Conservation (phyloP, 2,329 filamentous ascomycete genomes). For the Phialophora verrucosa region DNA sequence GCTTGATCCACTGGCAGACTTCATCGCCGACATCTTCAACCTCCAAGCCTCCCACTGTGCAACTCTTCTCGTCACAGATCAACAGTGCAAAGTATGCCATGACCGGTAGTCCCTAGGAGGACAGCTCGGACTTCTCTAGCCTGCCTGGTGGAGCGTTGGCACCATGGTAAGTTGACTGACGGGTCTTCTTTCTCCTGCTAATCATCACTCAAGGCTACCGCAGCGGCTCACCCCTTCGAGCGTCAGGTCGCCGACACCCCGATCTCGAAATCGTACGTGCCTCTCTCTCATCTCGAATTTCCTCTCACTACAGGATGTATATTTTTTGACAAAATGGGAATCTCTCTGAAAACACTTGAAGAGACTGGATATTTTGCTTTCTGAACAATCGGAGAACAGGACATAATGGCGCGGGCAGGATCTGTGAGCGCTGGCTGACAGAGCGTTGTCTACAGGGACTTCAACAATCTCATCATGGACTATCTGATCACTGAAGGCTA, state of each 20-base stretch:
- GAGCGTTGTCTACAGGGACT: conserved; percentile 69
- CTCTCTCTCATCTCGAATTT: conserved; percentile 36
- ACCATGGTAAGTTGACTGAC: conserved; percentile 16
- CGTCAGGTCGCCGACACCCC: conserved; percentile 82
- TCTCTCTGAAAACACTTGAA: conserved; percentile 97
- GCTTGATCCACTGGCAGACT: conserved; percentile 22
- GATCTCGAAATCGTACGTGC: conserved; percentile 83
- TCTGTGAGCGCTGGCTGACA: conserved; percentile 22
- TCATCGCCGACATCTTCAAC: background rate
- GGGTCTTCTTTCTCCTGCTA: conserved; percentile 2
- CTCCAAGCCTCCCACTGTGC: background rate
- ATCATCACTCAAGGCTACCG: conserved; percentile 27
- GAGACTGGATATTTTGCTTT: conserved; percentile 83
- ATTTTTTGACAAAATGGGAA: conserved; percentile 94
- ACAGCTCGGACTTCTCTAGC: background rate
- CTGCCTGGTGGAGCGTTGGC: background rate
- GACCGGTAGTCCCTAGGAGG: background rate
- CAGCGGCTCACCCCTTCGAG: conserved; percentile 65
- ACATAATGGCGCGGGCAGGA: conserved; percentile 11
- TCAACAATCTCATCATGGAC: conserved; percentile 94
- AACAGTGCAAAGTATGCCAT: background rate
- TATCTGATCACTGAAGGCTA: conserved; percentile 97
- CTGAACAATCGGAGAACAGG: conserved; percentile 55
- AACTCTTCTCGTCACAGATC: background rate
- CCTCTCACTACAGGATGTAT: conserved; percentile 72